These are phyloP conservation scores for Hymenotorrendiella dingleyae DNA, from an alignment of 2,329 filamentous ascomycete species.

Conservation along the genomic window DNA sequence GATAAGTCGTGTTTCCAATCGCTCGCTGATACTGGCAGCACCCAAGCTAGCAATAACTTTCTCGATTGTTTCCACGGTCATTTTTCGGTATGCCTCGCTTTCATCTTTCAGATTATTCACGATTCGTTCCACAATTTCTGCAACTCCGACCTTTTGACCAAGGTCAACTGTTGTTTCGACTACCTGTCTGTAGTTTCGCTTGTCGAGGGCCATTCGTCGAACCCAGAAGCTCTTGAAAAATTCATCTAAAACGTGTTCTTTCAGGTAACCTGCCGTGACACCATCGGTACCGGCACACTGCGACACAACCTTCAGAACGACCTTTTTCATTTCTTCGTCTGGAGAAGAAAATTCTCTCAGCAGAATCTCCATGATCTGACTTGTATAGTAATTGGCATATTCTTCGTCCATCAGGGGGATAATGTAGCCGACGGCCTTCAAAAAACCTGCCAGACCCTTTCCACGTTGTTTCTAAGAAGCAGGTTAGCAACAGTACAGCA, in stretches of 20 bases:
- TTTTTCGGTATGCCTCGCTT: slow-evolving; percentile 95
- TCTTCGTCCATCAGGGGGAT: slow-evolving; percentile 99
- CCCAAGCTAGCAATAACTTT: slow-evolving; percentile 92
- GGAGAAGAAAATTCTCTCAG: slow-evolving; percentile 93
- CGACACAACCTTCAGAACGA: slow-evolving; percentile 93
- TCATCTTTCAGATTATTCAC: slow-evolving; percentile 97
- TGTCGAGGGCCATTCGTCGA: slow-evolving; percentile 90
- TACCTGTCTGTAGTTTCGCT: slow-evolving; percentile 95
- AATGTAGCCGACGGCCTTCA: slow-evolving; percentile 97
- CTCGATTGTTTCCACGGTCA: slow-evolving; percentile 97
- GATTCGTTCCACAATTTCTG: slow-evolving; percentile 88
- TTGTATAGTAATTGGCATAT: slow-evolving; percentile 98
- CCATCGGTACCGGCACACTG: slow-evolving; percentile 93
- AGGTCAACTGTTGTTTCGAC: slow-evolving; percentile 97
- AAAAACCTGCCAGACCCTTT: slow-evolving; percentile 89
- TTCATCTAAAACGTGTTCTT: slow-evolving; percentile 88
- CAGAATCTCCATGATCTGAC: slow-evolving; percentile 97
- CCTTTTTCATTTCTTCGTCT: slow-evolving; percentile 99
- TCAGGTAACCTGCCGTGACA: slow-evolving; percentile 89
- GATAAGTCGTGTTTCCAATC: slow-evolving; percentile 87
- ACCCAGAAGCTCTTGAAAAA: slow-evolving; percentile 99
- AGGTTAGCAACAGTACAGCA: too few species aligned
- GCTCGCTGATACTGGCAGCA: slow-evolving; percentile 87
- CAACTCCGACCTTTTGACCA: slow-evolving; percentile 93
- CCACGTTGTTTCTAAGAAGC: slow-evolving; percentile 69